Base-by-base conservation (phyloP, 495 filamentous ascomycete genomes). In the Usnea hakonensis region DNA sequence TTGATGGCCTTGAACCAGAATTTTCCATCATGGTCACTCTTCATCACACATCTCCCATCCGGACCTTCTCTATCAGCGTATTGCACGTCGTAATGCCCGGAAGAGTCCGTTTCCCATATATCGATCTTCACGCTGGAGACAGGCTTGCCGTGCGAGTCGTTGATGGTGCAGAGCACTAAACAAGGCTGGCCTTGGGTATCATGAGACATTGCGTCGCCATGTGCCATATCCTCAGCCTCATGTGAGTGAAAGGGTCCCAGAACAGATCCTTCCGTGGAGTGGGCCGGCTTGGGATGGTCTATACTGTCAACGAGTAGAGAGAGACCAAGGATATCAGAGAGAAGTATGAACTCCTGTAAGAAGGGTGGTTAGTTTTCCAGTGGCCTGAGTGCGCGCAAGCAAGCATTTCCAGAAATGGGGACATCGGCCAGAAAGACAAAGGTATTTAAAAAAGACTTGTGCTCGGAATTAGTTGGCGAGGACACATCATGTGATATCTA, bases 201-300 rank as follows among this genome's bases (percentile, higher is more conserved):
- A 62, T 84, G 83, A 17, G 87, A 86, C 78, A 97, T 91, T 67
- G 69, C 68, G 23, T 79, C 75, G 32, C 91, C 92, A 63, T 85
- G 75, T 16, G 78, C 57, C 46, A 88, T 78, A 37, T 78, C 71
- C 32, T 85, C 80, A 4, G 92, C 90, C 67, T 96, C 91, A 74
- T 95, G 89, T 3, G 90, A 93, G 79, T 97, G 91, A 80, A 96
- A 97, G 50, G 92, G 92, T 0, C 92, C 92, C 0, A 96, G 83
- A 35, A 97, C 89, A 4, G 91, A 91, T 55, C 91, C 90, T 73
- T 96, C 91, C 19, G 91, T 97, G 50, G 83, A 81, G 43, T 74
- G 72, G 0, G 83, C 70, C 0, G 89, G 90, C 71, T 91, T 95
- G 62, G 92, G 92, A 76, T 96, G 91, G 76, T 93, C 90, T 78